A percentile compares a stretch with the other conserved stretches of the same genome.
phyloP scores from a whole-genome alignment of 805 yeast genomes.

The Saturnispora galanensis region DNA sequence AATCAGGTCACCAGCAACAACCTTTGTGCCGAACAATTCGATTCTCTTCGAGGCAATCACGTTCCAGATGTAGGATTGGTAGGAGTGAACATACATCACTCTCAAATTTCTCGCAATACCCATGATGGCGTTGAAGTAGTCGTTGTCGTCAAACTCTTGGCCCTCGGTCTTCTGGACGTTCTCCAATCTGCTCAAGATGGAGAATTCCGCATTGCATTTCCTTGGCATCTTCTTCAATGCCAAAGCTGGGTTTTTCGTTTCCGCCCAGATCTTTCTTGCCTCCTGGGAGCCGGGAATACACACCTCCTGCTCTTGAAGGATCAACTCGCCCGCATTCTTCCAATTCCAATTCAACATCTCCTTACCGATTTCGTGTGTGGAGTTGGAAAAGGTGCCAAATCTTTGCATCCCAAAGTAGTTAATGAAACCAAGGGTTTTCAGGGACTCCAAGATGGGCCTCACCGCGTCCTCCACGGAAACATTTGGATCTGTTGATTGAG shows the following conservation, averaged over 20 bases:
- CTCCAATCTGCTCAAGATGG: constrained; percentile 54
- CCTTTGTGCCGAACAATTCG: constrained; percentile 54
- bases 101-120: constrained; percentile 86
- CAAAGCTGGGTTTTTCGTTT: constrained; percentile 51
- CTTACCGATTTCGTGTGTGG: constrained; percentile 82
- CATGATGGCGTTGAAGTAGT: constrained; percentile 75
- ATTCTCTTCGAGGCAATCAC: constrained; percentile 70
- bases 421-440: constrained; percentile 67
- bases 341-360: constrained; percentile 63
- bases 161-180: constrained; percentile 39
- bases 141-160: constrained; percentile 36
- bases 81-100: constrained; percentile 95
- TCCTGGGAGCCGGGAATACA: constrained; percentile 76
- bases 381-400: constrained; percentile 89
- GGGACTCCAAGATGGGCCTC: constrained; percentile 42
- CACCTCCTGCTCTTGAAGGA: constrained; percentile 77
- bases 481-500: constrained; percentile 29
- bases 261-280: constrained; percentile 76
- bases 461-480: constrained; percentile 37
- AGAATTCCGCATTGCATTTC: constrained; percentile 75
- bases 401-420: constrained; percentile 98
- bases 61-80: constrained; percentile 95
- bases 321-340: constrained; percentile 67
- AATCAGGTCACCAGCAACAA: constrained; percentile 78
- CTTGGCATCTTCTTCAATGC: constrained; percentile 78